Evolutionary conservation across 371 early-diverging fungal genomes (phyloP).

Genomic region (Synchytrium microbalum): DNA sequence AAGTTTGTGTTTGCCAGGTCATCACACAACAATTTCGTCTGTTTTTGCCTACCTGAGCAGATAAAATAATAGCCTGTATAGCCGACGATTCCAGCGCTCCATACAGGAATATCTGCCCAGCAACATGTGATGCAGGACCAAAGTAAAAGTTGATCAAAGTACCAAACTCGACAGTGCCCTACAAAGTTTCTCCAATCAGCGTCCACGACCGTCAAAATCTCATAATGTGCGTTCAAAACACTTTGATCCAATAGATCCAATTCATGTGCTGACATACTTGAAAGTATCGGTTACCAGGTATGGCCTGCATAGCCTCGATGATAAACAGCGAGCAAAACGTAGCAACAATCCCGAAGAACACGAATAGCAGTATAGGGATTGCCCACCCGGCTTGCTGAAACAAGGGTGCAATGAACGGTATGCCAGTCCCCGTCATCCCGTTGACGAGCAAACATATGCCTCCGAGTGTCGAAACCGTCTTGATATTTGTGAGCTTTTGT

Average conservation of each 20-base stretch:
- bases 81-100: conserved; percentile 33
- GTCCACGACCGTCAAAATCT: not conserved
- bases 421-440: conserved; percentile 37
- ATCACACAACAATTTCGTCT: conserved; percentile 12
- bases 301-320: conserved; percentile 67
- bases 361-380: conserved; percentile 20
- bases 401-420: conserved; percentile 22
- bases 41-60: conserved; percentile 24
- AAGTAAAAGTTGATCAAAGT: conserved; percentile 51
- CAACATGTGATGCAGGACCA: conserved; percentile 25
- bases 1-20: conserved; percentile 1
- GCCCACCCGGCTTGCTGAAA: conserved; percentile 31
- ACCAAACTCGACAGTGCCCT: conserved; percentile 46
- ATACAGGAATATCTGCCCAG: conserved; percentile 40
- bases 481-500: conserved; percentile 6
- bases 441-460: conserved; percentile 37
- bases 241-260: not conserved
- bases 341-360: conserved; percentile 31
- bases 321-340: conserved; percentile 49
- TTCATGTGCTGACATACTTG: conserved; percentile 23
- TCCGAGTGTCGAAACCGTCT: conserved; percentile 14
- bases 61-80: conserved; percentile 33
- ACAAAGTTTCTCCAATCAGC: not conserved
- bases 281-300: conserved; percentile 64
- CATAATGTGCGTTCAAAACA: not conserved